A percentile compares a stretch with the other conserved stretches of the same genome.
Evolutionary conservation across 768 basidiomycete species (phyloP).

Genomic region (Boletus rufocinnamomeus): DNA sequence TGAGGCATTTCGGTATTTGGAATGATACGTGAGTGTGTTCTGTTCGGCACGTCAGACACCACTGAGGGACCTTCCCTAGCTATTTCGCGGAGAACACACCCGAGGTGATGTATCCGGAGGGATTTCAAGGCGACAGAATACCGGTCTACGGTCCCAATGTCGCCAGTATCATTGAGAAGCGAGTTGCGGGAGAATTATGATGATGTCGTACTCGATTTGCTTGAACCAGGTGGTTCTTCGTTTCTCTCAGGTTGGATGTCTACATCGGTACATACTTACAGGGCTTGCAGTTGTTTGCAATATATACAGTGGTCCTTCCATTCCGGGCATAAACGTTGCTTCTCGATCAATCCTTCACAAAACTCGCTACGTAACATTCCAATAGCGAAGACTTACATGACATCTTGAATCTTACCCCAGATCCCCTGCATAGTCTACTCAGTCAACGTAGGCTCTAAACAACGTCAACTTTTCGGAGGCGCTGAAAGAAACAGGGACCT

Average conservation of each 20-base stretch:
- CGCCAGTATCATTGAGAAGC: conserved; percentile 71
- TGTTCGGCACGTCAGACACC: neutral
- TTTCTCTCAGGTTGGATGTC: neutral
- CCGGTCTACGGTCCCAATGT: conserved; percentile 69
- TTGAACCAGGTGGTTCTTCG: neutral
- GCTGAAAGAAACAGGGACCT: conserved; percentile 52
- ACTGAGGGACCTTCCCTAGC: conserved; percentile 10
- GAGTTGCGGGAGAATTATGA: conserved; percentile 41
- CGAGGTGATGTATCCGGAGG: conserved; percentile 70
- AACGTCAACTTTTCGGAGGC: conserved; percentile 31
- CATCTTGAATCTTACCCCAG: neutral
- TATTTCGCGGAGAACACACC: conserved; percentile 43
- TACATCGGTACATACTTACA: neutral
- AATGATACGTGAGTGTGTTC: conserved; percentile 62
- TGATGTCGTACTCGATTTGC: neutral
- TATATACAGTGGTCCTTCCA: neutral
- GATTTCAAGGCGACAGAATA: conserved; percentile 80
- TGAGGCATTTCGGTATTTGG: conserved; percentile 78
- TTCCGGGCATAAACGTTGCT: neutral
- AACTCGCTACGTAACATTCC: neutral
- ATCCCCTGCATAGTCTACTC: neutral
- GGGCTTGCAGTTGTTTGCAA: neutral
- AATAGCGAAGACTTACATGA: neutral
- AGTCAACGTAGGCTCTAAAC: conserved; percentile 34
- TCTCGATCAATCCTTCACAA: neutral